Percentiles rank a stretch among this genome's conserved stretches.
phyloP scores from a whole-genome alignment of 140 eudicot species.

The Erigeron philadelphicus region DNA sequence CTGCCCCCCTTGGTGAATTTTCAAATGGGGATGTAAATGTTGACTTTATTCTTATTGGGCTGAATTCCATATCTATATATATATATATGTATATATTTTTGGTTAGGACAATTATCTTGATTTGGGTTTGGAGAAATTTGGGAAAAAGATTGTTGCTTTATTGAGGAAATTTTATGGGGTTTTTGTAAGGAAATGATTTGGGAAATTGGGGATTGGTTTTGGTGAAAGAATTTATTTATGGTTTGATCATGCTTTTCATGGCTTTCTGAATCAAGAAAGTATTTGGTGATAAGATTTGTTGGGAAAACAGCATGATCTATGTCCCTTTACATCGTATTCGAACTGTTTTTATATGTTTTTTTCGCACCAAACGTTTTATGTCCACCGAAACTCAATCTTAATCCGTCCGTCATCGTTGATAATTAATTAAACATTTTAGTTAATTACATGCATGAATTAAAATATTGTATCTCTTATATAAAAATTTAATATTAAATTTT shows the following conservation, averaged over 20 bases:
- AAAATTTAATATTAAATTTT: too few relatives aligned
- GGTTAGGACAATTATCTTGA: background rate
- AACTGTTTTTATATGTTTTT: too few relatives aligned
- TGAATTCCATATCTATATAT: constrained; percentile 26
- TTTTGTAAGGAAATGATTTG: background rate
- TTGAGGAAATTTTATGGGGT: background rate
- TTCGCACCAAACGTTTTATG: too few relatives aligned
- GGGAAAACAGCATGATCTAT: background rate
- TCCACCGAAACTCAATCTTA: too few relatives aligned
- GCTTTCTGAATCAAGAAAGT: background rate
- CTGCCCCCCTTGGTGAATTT: constrained; percentile 34
- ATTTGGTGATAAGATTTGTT: background rate
- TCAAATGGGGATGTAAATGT: constrained; percentile 69
- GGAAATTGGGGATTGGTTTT: constrained; percentile 9
- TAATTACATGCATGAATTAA: too few relatives aligned
- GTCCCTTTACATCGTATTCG: too few relatives aligned
- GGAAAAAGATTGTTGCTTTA: constrained; percentile 9
- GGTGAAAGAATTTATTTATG: constrained; percentile 11
- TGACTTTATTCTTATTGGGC: constrained; percentile 48
- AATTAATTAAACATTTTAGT: too few relatives aligned
- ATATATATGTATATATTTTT: too few relatives aligned
- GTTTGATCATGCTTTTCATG: constrained; percentile 22
- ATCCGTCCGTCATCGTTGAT: too few relatives aligned
- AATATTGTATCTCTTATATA: too few relatives aligned
- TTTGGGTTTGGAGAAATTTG: constrained; percentile 12